phyloP scores from a whole-genome alignment of 2,329 filamentous ascomycete species.

The Pseudogymnoascus sp. region DNA sequence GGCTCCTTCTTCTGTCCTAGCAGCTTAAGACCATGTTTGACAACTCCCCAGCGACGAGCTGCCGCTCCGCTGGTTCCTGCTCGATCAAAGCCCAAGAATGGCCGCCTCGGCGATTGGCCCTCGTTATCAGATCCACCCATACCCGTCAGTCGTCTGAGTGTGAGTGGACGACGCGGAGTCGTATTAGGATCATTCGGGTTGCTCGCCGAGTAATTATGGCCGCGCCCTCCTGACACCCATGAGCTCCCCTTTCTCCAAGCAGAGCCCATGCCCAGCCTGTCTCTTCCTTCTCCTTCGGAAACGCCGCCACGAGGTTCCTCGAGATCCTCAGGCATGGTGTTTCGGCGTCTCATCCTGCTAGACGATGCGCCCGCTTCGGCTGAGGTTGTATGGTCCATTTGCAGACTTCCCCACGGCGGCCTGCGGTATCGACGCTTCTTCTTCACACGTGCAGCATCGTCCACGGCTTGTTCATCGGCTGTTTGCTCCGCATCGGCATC shows the following conservation, averaged over 20 bases:
- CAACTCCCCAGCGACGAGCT: slow-evolving; percentile 67
- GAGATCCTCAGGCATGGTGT: slow-evolving; percentile 53
- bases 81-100: slow-evolving; percentile 53
- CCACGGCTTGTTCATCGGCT: slow-evolving; percentile 59
- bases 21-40: slow-evolving; percentile 79
- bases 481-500: slow-evolving; percentile 81
- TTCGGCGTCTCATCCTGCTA: slow-evolving; percentile 55
- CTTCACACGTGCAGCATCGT: slow-evolving; percentile 42
- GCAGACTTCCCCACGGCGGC: slow-evolving; percentile 24
- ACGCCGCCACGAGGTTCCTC: slow-evolving; percentile 52
- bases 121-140: slow-evolving; percentile 54
- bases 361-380: slow-evolving; percentile 40
- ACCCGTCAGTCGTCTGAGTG: slow-evolving; percentile 56
- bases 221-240: slow-evolving; percentile 40
- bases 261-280: slow-evolving; percentile 46
- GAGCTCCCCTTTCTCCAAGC: slow-evolving; percentile 49
- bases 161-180: slow-evolving; percentile 47
- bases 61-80: slow-evolving; percentile 67
- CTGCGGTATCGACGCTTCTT: slow-evolving; percentile 56
- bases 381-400: not conserved
- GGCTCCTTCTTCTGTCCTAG: slow-evolving; percentile 78
- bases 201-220: slow-evolving; percentile 38
- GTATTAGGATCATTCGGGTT: slow-evolving; percentile 44
- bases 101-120: slow-evolving; percentile 45
- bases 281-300: slow-evolving; percentile 67